A percentile compares a stretch with the other conserved stretches of the same genome.
Conservation (phyloP, 495 filamentous ascomycete species). For the Saxophila tyrrhenica region DNA sequence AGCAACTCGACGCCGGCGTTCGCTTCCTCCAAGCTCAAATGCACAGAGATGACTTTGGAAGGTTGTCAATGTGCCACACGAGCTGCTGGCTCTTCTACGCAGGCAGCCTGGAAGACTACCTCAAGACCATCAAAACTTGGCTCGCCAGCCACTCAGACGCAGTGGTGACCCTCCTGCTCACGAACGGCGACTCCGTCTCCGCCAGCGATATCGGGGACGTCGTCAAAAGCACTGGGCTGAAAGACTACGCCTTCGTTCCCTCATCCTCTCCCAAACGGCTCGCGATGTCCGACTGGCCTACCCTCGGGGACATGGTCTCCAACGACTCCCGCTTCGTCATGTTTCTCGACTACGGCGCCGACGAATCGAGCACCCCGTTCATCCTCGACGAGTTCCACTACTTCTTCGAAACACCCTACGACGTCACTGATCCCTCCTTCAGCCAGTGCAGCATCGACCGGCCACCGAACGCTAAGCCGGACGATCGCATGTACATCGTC, state of each 20-base stretch:
- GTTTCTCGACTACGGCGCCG: slow-evolving; percentile 22
- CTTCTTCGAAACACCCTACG: slow-evolving; percentile 28
- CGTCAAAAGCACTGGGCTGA: slow-evolving; percentile 22
- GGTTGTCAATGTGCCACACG: slow-evolving; percentile 23
- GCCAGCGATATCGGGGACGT: slow-evolving; percentile 12
- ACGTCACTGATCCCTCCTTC: slow-evolving; percentile 18
- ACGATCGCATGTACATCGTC: slow-evolving; percentile 26
- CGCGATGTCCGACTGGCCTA: slow-evolving; percentile 22
- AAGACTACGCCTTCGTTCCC: slow-evolving; percentile 23
- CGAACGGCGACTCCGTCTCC: slow-evolving; percentile 22
- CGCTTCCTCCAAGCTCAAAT: slow-evolving; percentile 27
- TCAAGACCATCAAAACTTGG: slow-evolving; percentile 24
- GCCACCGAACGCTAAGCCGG: slow-evolving; percentile 13
- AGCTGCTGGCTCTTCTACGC: slow-evolving; percentile 24
- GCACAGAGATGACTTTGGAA: slow-evolving; percentile 17
- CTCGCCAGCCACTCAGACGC: slow-evolving; percentile 27
- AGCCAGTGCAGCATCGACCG: slow-evolving; percentile 24
- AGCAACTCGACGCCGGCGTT: slow-evolving; percentile 28
- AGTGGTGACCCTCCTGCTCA: slow-evolving; percentile 29
- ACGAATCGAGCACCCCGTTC: slow-evolving; percentile 20
- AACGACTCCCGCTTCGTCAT: slow-evolving; percentile 25
- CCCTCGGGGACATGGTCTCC: slow-evolving; percentile 23
- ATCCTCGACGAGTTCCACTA: slow-evolving; percentile 29
- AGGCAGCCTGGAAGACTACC: slow-evolving; percentile 21
- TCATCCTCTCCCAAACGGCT: not conserved